These are phyloP conservation scores for Sabuloglossum arenarium DNA, from an alignment of 495 filamentous ascomycete species.

Conservation along the genomic window DNA sequence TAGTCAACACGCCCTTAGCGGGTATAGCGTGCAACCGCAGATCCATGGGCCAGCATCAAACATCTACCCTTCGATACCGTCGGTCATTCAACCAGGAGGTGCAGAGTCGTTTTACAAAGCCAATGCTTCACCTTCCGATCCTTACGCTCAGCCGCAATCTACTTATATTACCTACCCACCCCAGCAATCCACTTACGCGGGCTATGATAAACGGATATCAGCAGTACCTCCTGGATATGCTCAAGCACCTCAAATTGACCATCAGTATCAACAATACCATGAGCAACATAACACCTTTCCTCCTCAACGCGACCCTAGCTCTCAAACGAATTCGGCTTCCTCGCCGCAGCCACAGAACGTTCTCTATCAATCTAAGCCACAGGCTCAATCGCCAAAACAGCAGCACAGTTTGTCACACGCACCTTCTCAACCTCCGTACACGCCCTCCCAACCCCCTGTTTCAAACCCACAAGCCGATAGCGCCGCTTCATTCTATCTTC, in stretches of 20 bases:
- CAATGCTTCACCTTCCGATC: conserved; percentile 30
- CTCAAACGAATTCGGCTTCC: not conserved
- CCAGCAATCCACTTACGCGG: conserved; percentile 13
- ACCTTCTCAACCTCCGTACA: not conserved
- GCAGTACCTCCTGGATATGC: conserved; percentile 7
- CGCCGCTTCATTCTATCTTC: not conserved
- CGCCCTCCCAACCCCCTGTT: not conserved
- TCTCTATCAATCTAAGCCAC: conserved; percentile 1
- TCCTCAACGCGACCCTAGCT: not conserved
- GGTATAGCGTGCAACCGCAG: conserved; percentile 25
- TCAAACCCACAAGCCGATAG: not conserved
- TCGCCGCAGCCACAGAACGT: not conserved
- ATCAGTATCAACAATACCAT: conserved; percentile 14
- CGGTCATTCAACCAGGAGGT: conserved; percentile 27
- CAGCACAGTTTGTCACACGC: conserved; percentile 7
- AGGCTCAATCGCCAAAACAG: conserved; percentile 5
- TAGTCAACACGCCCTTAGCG: conserved; percentile 47
- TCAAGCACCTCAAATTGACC: conserved; percentile 8
- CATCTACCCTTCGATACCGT: conserved; percentile 46
- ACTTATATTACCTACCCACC: conserved; percentile 13
- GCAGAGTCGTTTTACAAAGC: conserved; percentile 69
- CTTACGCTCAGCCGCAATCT: conserved; percentile 22
- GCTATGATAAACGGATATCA: conserved; percentile 16
- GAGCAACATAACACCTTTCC: conserved; percentile 7
- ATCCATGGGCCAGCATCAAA: conserved; percentile 28